Percentiles rank a stretch among this genome's conserved stretches.
Conservation (phyloP, 441 rosid genomes). For the Iberis amara region DNA sequence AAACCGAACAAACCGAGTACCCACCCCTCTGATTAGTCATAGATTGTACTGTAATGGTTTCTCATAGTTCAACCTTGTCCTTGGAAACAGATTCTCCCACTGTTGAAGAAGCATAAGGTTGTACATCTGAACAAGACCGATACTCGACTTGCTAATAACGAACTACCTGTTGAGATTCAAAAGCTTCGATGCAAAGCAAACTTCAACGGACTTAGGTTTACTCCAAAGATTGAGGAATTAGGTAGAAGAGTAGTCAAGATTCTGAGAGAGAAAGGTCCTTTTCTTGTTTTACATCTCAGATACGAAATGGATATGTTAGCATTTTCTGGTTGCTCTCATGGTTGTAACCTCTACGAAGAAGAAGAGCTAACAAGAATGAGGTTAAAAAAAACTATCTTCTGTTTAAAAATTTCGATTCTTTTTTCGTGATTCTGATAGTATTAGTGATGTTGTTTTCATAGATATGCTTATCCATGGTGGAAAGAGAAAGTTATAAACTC, state of each 20-base stretch:
- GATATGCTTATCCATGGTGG: slow-evolving; percentile 98
- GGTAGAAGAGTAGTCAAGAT: slow-evolving; percentile 70
- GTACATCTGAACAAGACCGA: slow-evolving; percentile 79
- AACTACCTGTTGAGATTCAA: slow-evolving; percentile 65
- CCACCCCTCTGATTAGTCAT: neutral
- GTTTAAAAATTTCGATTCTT: neutral
- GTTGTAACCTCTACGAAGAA: slow-evolving; percentile 70
- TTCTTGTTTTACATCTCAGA: slow-evolving; percentile 81
- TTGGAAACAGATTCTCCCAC: slow-evolving; percentile 71
- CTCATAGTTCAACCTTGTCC: slow-evolving; percentile 11
- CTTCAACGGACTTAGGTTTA: slow-evolving; percentile 71
- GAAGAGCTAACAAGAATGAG: slow-evolving; percentile 91
- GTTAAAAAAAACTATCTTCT: slow-evolving; percentile 26
- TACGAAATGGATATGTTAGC: slow-evolving; percentile 98
- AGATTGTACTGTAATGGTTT: neutral
- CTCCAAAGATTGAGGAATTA: slow-evolving; percentile 84
- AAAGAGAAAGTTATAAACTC: slow-evolving; percentile 87
- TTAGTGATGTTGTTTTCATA: slow-evolving; percentile 24
- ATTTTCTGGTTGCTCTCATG: slow-evolving; percentile 88
- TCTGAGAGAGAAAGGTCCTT: slow-evolving; percentile 68
- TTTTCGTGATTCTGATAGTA: neutral
- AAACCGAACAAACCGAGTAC: too few species aligned
- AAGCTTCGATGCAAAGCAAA: slow-evolving; percentile 84
- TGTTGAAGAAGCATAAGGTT: slow-evolving; percentile 74
- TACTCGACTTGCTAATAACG: slow-evolving; percentile 75